Conservation (phyloP, 2,329 filamentous ascomycete genomes). For the Pseudopyrenochaeta lycopersici region DNA sequence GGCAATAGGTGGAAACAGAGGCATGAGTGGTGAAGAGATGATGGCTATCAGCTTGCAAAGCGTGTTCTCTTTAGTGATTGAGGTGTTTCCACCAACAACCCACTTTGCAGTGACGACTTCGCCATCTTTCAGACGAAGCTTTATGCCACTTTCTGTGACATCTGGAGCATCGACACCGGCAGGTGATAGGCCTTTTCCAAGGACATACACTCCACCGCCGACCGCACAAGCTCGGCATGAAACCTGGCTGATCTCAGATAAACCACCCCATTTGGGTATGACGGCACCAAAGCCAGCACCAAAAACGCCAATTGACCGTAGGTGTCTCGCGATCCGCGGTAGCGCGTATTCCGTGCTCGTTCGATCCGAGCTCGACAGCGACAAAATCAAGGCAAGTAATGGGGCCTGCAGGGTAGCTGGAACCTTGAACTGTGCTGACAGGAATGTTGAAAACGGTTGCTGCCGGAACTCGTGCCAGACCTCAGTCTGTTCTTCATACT, state of each 20-base stretch:
- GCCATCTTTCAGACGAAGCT: constrained; percentile 65
- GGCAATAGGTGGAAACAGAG: constrained; percentile 73
- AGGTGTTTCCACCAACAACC: constrained; percentile 58
- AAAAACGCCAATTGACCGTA: constrained; percentile 86
- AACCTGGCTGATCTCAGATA: constrained; percentile 89
- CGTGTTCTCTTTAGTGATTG: constrained; percentile 7
- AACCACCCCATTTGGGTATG: constrained; percentile 90
- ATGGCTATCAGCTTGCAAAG: constrained; percentile 73
- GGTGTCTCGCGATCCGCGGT: constrained; percentile 76
- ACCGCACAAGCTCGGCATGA: constrained; percentile 90
- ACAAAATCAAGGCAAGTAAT: constrained; percentile 76
- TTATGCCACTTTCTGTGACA: constrained; percentile 36
- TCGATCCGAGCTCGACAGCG: constrained; percentile 63
- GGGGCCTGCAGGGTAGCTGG: constrained; percentile 73
- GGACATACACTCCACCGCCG: constrained; percentile 88
- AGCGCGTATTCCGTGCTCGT: constrained; percentile 75
- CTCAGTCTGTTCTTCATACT: constrained; percentile 70
- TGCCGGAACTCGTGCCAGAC: constrained; percentile 68
- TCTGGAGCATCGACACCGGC: constrained; percentile 4
- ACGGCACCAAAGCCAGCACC: constrained; percentile 90
- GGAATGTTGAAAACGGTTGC: constrained; percentile 66
- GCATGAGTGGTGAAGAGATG: constrained; percentile 70
- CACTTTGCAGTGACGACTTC: constrained; percentile 65
- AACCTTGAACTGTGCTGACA: constrained; percentile 61
- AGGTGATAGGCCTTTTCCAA: constrained; percentile 71